Evolutionary conservation across 345 rosid species (phyloP).

Genomic region (Eucalyptus polybractea): DNA sequence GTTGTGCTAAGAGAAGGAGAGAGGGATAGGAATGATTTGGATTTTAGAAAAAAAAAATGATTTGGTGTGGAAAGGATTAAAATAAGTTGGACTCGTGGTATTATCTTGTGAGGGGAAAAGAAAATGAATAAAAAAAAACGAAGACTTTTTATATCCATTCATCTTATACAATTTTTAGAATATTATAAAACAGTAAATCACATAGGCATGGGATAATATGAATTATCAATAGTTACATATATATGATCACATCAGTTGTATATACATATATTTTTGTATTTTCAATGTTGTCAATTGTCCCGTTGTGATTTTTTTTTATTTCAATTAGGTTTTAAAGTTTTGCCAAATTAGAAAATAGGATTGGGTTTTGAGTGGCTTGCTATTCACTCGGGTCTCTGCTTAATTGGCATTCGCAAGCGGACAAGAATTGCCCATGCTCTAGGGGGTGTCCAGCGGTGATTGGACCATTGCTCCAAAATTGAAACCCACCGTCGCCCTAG

Average conservation of each 20-base stretch:
- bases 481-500: not conserved
- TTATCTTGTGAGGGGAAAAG: not conserved
- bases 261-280: not conserved
- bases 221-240: not conserved
- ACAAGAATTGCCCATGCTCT: not conserved
- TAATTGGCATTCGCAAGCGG: not conserved
- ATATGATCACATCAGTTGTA: not conserved
- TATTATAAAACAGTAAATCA: not conserved
- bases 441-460: not conserved
- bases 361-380: not conserved
- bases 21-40: not conserved
- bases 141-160: not conserved
- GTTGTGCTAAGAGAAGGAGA: not conserved
- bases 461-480: not conserved
- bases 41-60: not conserved
- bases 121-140: not conserved
- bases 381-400: not conserved
- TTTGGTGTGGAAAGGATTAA: not conserved
- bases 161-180: not conserved
- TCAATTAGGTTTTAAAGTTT: not conserved
- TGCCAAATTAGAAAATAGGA: not conserved
- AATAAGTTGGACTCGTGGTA: not conserved
- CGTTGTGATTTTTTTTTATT: not conserved
- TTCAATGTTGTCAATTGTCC: not conserved
- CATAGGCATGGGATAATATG: not conserved